Evolutionary conservation across 495 filamentous ascomycete genomes (phyloP).

Genomic region (Neurospora africana): DNA sequence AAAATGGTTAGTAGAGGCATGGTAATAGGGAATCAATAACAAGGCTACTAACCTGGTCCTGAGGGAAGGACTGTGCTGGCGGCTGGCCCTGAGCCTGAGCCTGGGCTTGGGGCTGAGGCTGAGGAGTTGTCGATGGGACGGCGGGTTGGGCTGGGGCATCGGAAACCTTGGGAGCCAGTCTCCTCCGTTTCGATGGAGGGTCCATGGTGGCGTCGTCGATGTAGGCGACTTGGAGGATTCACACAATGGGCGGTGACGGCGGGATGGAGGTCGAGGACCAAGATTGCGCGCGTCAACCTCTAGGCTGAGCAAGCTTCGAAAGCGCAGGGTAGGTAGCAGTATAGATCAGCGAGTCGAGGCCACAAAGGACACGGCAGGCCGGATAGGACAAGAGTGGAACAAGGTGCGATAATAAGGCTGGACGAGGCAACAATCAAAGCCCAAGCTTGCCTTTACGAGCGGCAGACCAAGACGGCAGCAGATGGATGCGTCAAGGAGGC

Average conservation of each 20-base stretch:
- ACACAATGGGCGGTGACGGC: background rate
- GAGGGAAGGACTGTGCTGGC: slow-evolving; percentile 14
- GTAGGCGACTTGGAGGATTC: background rate
- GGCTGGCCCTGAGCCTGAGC: slow-evolving; percentile 4
- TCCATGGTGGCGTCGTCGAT: slow-evolving; percentile 19
- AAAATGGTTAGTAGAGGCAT: background rate
- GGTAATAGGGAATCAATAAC: background rate
- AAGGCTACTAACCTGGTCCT: slow-evolving; percentile 18
- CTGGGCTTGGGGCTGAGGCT: slow-evolving; percentile 12
- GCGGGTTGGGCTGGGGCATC: slow-evolving; percentile 12
- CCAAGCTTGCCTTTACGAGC: background rate
- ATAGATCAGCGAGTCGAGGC: background rate
- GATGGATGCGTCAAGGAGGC: background rate
- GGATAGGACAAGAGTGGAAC: background rate
- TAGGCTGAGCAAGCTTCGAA: background rate
- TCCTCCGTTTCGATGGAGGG: slow-evolving; percentile 26
- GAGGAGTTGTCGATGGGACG: slow-evolving; percentile 7
- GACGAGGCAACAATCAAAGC: background rate
- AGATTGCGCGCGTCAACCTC: background rate
- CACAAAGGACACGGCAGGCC: background rate
- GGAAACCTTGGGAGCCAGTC: slow-evolving; percentile 27
- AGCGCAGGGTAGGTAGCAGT: too few relatives aligned
- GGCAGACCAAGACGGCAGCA: background rate
- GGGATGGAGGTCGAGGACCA: background rate
- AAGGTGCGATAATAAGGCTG: background rate